A percentile compares a stretch with the other conserved stretches of the same genome.
These are phyloP conservation scores for Wallemia hederae DNA, from an alignment of 1,284 basidiomycete species.

Conservation along the genomic window DNA sequence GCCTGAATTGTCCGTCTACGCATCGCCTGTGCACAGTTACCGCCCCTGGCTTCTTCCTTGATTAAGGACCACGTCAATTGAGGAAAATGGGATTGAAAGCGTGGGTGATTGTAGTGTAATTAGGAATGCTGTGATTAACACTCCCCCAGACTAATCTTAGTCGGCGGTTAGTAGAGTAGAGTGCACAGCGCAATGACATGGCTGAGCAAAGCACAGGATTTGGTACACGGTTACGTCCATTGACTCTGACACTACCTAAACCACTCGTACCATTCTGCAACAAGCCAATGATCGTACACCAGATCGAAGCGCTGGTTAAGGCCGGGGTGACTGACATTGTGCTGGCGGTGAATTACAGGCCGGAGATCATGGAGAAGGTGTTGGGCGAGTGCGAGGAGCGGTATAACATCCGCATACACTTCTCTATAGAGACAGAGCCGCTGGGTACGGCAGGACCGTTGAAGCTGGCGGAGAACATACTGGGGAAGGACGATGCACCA, in stretches of 20 bases:
- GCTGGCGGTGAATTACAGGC: constrained; percentile 24
- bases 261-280: constrained; percentile 24
- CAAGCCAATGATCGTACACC: constrained; percentile 22
- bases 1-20: background rate
- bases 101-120: background rate
- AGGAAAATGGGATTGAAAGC: background rate
- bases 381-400: constrained; percentile 24
- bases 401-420: constrained; percentile 24
- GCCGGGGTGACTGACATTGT: constrained; percentile 25
- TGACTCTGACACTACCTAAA: constrained; percentile 23
- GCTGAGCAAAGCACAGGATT: constrained; percentile 14
- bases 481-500: constrained; percentile 23
- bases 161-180: background rate
- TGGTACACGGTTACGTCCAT: constrained; percentile 22
- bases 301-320: constrained; percentile 17
- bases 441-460: constrained; percentile 25
- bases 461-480: constrained; percentile 22
- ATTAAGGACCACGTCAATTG: background rate
- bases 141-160: background rate
- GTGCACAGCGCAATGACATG: background rate
- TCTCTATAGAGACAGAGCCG: constrained; percentile 24
- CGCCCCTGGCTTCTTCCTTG: background rate
- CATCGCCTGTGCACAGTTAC: background rate
- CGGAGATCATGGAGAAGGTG: constrained; percentile 24
- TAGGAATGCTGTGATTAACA: background rate